A percentile compares a stretch with the other conserved stretches of the same genome.
Conservation (phyloP, 495 filamentous ascomycete species). For the Podospora tetraspora region DNA sequence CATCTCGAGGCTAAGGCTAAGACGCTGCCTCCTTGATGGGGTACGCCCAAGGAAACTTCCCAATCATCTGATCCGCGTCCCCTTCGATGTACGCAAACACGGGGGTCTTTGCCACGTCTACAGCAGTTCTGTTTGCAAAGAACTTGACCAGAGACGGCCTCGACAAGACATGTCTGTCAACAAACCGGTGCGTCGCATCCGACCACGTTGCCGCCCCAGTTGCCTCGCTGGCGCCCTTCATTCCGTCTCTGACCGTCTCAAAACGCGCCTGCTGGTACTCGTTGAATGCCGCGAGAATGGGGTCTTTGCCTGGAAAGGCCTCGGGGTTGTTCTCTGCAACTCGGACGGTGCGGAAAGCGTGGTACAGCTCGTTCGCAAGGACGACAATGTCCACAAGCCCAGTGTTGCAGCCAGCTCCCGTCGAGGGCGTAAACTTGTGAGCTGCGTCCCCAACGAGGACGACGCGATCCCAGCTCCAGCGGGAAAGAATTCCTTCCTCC, state of each 20-base stretch:
- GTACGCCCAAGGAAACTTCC: no score
- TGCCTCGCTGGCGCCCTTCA: constrained; percentile 3
- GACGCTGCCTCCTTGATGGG: no score
- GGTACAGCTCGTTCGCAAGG: constrained; percentile 32
- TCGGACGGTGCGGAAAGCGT: neutral
- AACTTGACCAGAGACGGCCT: constrained; percentile 1
- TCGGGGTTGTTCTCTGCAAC: neutral
- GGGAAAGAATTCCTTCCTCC: constrained; percentile 37
- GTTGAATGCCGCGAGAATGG: constrained; percentile 4
- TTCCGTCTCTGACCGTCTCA: constrained; percentile 1
- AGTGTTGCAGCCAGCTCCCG: constrained; percentile 38
- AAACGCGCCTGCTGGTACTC: constrained; percentile 9
- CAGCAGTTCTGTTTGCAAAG: neutral
- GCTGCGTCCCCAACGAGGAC: constrained; percentile 42
- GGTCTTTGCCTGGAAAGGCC: neutral
- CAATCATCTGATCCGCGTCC: no score
- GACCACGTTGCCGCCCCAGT: constrained; percentile 10
- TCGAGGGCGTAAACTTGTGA: constrained; percentile 39
- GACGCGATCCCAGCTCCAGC: constrained; percentile 37
- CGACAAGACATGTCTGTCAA: constrained; percentile 1
- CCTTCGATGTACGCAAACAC: constrained; percentile 13
- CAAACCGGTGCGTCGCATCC: neutral
- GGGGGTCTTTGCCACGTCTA: neutral
- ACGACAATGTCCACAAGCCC: constrained; percentile 41
- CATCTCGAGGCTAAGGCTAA: no score